Evolutionary conservation across 257 asterid species (phyloP), one percentile per base, ranked within the genome.

Genomic region (Thymus mandschuricus): DNA sequence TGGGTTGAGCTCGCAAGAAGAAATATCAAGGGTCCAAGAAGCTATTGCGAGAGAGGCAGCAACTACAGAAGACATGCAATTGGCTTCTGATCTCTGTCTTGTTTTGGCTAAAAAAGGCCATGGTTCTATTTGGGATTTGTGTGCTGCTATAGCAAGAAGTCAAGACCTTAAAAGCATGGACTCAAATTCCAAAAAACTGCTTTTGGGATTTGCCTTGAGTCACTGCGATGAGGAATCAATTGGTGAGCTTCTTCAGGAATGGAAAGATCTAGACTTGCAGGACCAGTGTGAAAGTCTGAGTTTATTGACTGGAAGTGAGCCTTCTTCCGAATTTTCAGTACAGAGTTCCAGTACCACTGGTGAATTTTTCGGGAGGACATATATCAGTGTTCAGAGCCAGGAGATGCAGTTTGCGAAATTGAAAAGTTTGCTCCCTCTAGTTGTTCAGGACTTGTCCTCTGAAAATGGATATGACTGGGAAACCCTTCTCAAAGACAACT

Each of bases 11-110:
- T 85, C 99, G 50, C 90, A 83, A 68, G 96, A 92, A 76, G 94
- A 89, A 60, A 88, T 95, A 75, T 88, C 97, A 58, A 76, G 85
- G 64, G 98, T 95, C 73, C 99, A 92, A 85, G 99, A 95, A 92
- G 95, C 92, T 72, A 85, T 95, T 82, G 99, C 99, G 34, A 88
- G 99, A 83, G 99, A 95, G 88, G 99, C 99, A 70, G 99, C 99
- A 33, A 88, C 82, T 79, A 89, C 94, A 49, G 99, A 98, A 71
- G 97, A 95, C 76, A 87, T 92, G 73, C 99, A 95, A 73, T 88
- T 92, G 80, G 96, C 99, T 60, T 92, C 90, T 85, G 99, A 95
- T 80, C 94, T 95, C 10, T 95, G 98, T 76, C 86, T 92, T 79
- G 80, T 84, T 71, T 84, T 95, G 85, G 96, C 94, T 79, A 95